A percentile compares a stretch with the other conserved stretches of the same genome.
Conservation (phyloP, 805 yeast genomes). For the Starmerella tilneyi region DNA sequence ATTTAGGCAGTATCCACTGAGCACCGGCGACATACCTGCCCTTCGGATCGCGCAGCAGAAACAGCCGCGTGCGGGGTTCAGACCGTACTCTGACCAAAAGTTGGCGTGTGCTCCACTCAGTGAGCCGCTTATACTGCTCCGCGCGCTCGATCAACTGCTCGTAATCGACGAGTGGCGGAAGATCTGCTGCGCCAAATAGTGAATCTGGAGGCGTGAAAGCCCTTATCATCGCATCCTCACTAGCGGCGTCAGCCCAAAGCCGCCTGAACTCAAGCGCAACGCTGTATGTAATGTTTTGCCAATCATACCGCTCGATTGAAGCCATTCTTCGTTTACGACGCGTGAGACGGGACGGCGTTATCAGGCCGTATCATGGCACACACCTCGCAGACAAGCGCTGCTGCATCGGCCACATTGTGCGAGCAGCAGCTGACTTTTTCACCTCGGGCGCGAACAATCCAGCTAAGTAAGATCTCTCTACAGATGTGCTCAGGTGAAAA, state of each 20-base stretch:
- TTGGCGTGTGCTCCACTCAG: neutral
- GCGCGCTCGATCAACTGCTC: slow-evolving; percentile 3
- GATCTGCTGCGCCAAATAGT: neutral
- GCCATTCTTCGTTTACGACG: neutral
- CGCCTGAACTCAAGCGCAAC: slow-evolving; percentile 1
- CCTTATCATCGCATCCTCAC: slow-evolving; percentile 5
- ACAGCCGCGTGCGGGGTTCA: slow-evolving; percentile 3
- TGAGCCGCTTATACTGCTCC: neutral
- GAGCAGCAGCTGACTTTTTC: too few relatives aligned
- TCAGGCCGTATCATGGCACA: too few relatives aligned
- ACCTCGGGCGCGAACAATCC: too few relatives aligned
- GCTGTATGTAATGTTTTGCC: neutral
- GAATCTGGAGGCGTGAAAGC: neutral
- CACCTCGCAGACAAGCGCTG: too few relatives aligned
- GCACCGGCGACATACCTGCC: slow-evolving; percentile 2
- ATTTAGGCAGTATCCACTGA: slow-evolving; percentile 5
- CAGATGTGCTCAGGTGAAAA: too few relatives aligned
- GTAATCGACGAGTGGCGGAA: slow-evolving; percentile 7
- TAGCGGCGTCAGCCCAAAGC: slow-evolving; percentile 6
- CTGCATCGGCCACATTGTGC: too few relatives aligned
- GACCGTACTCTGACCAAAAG: neutral
- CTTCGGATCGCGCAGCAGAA: slow-evolving; percentile 1
- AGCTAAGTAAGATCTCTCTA: too few relatives aligned
- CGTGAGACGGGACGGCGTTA: too few relatives aligned
- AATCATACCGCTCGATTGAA: slow-evolving; percentile 1